Evolutionary conservation across 2,329 filamentous ascomycete species (phyloP), one percentile per base, ranked within the genome.

Genomic region (Zymoseptoria pseudotritici): DNA sequence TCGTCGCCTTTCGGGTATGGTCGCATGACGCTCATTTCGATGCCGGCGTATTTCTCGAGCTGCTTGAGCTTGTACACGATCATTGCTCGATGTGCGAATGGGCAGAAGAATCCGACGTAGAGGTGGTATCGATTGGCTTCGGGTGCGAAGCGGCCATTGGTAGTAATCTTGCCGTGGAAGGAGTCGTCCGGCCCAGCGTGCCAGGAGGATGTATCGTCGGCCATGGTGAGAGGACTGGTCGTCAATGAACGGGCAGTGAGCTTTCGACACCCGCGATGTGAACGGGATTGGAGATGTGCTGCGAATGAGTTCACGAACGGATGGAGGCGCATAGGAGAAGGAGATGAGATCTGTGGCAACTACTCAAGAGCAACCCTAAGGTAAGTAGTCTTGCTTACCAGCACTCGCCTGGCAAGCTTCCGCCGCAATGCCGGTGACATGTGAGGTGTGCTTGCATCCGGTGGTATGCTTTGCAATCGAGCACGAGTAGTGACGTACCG

Each of bases 1-100:
- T 81, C 78, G 64, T 86, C 80, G 55, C 84, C 85, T 69, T 88
- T 89, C 0, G 86, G 86, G 62, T 88, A 88, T 0, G 86, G 81
- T 64, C 82, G 82, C 1, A 88, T 84, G 3, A 87, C 75, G 1
- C 82, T 84, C 20, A 85, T 67, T 5, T 80, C 76, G 51, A 87
- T 80, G 8, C 67, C 69, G 4, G 69, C 70, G 42, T 82, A 74
- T 10, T 78, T 71, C 36, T 80, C 75, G 2, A 87, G 77, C 36
- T 82, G 81, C 67, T 85, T 84, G 54, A 87, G 74, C 54, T 84
- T 77, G 4, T 83, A 77, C 8, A 83, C 76, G 10, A 87, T 72
- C 65, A 84, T 85, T 17, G 73, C 80, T 10, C 84, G 79, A 67
- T 87, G 85, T 2, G 85, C 84, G 64, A 86, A 87, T 2, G 84